phyloP scores from a whole-genome alignment of 352 stramenopile genomes.

The Globisporangium okanoganense region DNA sequence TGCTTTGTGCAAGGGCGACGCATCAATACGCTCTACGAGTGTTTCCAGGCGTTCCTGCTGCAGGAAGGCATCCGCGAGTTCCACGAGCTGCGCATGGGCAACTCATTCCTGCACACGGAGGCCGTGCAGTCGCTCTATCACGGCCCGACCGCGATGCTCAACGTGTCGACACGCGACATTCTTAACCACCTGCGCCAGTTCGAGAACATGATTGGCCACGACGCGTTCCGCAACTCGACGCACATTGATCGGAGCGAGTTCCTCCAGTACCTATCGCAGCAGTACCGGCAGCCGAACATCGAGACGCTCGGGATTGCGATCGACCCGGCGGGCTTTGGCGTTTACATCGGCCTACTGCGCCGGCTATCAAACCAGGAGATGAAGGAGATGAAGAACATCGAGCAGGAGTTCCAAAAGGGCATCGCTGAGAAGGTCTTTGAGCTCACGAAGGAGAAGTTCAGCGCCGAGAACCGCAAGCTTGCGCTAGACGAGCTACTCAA shows the following conservation, averaged over 20 bases:
- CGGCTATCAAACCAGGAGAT: slow-evolving; percentile 71
- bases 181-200: slow-evolving; percentile 63
- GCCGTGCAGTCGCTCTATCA: slow-evolving; percentile 75
- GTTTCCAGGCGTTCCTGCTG: slow-evolving; percentile 54
- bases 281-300: slow-evolving; percentile 54
- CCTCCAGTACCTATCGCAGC: slow-evolving; percentile 63
- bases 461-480: slow-evolving; percentile 68
- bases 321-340: slow-evolving; percentile 58
- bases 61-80: slow-evolving; percentile 68
- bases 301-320: slow-evolving; percentile 67
- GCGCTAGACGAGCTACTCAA: slow-evolving; percentile 62
- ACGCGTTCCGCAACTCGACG: slow-evolving; percentile 55
- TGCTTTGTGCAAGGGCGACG: slow-evolving; percentile 71
- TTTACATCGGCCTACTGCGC: slow-evolving; percentile 76
- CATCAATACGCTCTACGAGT: slow-evolving; percentile 75
- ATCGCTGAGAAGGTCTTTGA: slow-evolving; percentile 80
- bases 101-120: slow-evolving; percentile 75
- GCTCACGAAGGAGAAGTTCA: slow-evolving; percentile 84
- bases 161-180: slow-evolving; percentile 67
- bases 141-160: slow-evolving; percentile 35
- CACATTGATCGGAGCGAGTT: slow-evolving; percentile 70
- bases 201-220: slow-evolving; percentile 52
- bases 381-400: slow-evolving; percentile 75
- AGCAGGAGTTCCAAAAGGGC: slow-evolving; percentile 77
- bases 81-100: slow-evolving; percentile 66